These are phyloP conservation scores for Erysimum cheiranthoides DNA, from an alignment of 345 rosid genomes.

Conservation along the genomic window DNA sequence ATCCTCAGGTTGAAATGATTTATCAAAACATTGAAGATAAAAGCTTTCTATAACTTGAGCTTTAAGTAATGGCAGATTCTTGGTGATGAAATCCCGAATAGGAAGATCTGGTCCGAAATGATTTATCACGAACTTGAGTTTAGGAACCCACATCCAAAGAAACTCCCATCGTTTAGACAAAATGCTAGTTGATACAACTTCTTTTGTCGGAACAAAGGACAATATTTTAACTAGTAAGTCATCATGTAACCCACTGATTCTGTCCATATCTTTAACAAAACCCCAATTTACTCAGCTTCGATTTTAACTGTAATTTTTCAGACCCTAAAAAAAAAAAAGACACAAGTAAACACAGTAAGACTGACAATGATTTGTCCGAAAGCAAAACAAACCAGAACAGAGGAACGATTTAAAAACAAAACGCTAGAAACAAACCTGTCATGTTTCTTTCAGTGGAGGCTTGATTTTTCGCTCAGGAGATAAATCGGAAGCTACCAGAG, in stretches of 20 bases:
- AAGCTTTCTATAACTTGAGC: constrained; percentile 9
- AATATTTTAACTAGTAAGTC: background rate
- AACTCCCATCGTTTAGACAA: constrained; percentile 4
- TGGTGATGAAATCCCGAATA: constrained; percentile 7
- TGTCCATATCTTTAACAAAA: constrained; percentile 7
- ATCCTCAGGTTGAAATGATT: constrained; percentile 10
- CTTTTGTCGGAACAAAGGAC: constrained; percentile 1
- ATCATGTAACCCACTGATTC: constrained; percentile 4
- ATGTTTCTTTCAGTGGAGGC: no score
- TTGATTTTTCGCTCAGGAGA: no score
- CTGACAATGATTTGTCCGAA: no score
- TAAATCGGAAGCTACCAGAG: no score
- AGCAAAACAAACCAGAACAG: no score
- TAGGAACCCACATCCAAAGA: constrained; percentile 8
- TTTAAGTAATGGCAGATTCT: constrained; percentile 13
- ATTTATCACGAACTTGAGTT: background rate
- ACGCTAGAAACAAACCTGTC: no score
- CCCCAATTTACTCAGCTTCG: no score
- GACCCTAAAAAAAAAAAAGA: no score
- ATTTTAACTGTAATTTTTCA: no score
- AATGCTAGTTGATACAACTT: background rate
- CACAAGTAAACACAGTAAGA: no score
- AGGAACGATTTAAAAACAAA: no score
- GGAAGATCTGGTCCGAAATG: background rate
- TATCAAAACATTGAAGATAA: background rate